Evolutionary conservation across 1,284 basidiomycete genomes (phyloP).

Genomic region (Melampsora abietis-canadensis): DNA sequence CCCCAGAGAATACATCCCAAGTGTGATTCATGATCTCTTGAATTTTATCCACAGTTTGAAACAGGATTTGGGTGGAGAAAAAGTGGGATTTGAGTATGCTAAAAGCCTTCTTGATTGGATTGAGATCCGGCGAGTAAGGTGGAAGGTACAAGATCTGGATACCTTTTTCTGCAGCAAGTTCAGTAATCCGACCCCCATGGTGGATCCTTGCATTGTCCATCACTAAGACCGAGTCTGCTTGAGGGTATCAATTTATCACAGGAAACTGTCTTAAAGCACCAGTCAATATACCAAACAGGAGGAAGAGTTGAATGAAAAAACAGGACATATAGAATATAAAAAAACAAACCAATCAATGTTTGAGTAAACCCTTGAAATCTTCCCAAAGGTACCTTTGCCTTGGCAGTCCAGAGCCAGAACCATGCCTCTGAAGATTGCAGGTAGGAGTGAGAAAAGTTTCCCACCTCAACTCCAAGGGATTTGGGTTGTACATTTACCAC

Average conservation of each 20-base stretch:
- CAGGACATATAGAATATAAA: no score
- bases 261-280: background rate
- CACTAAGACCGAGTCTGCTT: background rate
- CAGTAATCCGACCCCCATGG: no score
- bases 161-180: background rate
- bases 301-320: no score
- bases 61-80: background rate
- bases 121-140: constrained; percentile 10
- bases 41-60: background rate
- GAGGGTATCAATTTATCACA: background rate
- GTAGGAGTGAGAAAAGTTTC: background rate
- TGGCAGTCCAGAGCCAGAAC: background rate
- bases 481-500: background rate
- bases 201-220: no score
- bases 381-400: background rate
- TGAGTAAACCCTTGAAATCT: background rate
- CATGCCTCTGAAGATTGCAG: background rate
- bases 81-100: background rate
- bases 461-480: background rate
- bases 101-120: constrained; percentile 20
- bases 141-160: background rate
- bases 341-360: background rate
- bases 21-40: background rate
- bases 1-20: background rate
- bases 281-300: no score